Percentiles rank a stretch among this genome's conserved stretches.
These are phyloP conservation scores for Smallanthus sonchifolius DNA, from an alignment of 129 eudicot species.

Conservation along the genomic window DNA sequence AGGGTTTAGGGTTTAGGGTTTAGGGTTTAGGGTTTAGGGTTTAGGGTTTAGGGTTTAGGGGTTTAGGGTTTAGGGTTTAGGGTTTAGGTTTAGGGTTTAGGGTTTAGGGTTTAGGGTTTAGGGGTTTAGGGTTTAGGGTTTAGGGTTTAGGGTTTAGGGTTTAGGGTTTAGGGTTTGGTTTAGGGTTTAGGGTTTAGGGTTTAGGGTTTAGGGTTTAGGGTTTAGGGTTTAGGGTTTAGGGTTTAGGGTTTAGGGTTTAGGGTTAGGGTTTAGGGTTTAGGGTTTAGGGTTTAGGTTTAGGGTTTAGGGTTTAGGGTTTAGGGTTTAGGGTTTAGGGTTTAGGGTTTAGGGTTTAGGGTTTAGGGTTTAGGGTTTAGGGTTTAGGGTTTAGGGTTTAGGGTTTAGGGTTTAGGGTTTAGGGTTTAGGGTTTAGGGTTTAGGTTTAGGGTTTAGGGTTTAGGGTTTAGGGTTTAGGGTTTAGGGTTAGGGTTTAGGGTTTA, in stretches of 20 bases:
- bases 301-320: slow-evolving; percentile 1
- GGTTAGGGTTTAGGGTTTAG: background rate
- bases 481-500: background rate
- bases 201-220: background rate
- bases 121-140: background rate
- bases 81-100: background rate
- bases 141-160: background rate
- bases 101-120: background rate
- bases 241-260: background rate
- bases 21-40: background rate
- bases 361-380: slow-evolving; percentile 14
- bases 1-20: background rate
- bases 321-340: slow-evolving; percentile 14
- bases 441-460: background rate
- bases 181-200: background rate
- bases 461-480: background rate
- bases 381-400: background rate
- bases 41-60: background rate
- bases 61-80: background rate
- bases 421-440: background rate
- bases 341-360: slow-evolving; percentile 13
- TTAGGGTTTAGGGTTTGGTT: background rate
- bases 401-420: background rate
- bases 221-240: background rate
- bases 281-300: background rate